A percentile compares a stretch with the other conserved stretches of the same genome.
phyloP scores from a whole-genome alignment of 495 filamentous ascomycete species.

The Glutinoglossum americanum region DNA sequence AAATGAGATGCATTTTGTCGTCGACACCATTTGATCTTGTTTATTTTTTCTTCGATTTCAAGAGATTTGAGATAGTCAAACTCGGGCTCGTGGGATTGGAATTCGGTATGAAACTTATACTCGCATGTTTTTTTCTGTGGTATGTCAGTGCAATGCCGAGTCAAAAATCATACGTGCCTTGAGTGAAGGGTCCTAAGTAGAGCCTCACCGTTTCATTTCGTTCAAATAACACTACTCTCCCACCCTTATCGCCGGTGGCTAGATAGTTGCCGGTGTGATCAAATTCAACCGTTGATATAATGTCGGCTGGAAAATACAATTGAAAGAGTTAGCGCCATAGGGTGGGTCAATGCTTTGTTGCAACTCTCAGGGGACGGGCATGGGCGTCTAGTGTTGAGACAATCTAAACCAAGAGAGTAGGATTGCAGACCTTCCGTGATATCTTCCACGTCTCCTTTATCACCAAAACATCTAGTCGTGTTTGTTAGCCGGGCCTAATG shows the following conservation, averaged over 20 bases:
- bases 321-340: slow-evolving; percentile 6
- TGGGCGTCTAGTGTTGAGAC: not conserved
- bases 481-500: not conserved
- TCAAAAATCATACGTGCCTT: not conserved
- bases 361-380: not conserved
- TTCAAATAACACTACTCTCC: slow-evolving; percentile 89
- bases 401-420: not conserved
- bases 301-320: slow-evolving; percentile 48
- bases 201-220: slow-evolving; percentile 79
- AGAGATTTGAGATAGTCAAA: slow-evolving; percentile 98
- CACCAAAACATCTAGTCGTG: slow-evolving; percentile 72
- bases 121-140: slow-evolving; percentile 97
- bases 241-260: slow-evolving; percentile 94
- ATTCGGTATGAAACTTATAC: slow-evolving; percentile 99
- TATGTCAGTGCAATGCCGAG: slow-evolving; percentile 6
- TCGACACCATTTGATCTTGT: slow-evolving; percentile 99
- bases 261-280: slow-evolving; percentile 97
- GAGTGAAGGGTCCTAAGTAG: not conserved
- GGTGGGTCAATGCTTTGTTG: not conserved
- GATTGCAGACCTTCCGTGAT: slow-evolving; percentile 75
- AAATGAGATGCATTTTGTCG: slow-evolving; percentile 97
- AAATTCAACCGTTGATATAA: slow-evolving; percentile 98
- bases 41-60: slow-evolving; percentile 99
- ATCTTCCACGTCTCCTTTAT: slow-evolving; percentile 98
- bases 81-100: slow-evolving; percentile 97